phyloP scores from a whole-genome alignment of 31 red algal genomes.

The Odonthalia washingtoniensis region DNA sequence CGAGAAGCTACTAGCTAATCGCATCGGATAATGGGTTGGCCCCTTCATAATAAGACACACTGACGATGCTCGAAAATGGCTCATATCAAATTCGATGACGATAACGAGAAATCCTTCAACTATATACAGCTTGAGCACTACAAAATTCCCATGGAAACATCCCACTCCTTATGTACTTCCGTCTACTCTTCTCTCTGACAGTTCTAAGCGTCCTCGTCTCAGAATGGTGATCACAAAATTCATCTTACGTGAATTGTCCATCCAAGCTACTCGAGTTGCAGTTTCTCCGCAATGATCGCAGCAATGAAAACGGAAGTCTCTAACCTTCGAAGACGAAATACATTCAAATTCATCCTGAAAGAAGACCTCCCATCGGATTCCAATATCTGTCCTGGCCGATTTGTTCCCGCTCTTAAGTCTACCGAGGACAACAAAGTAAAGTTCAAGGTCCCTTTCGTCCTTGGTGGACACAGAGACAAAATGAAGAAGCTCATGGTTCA shows the following conservation, averaged over 20 bases:
- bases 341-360: slow-evolving; percentile 28
- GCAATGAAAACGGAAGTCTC: slow-evolving; percentile 19
- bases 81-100: neutral
- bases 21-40: too few species aligned
- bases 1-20: too few species aligned
- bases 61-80: neutral
- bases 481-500: slow-evolving; percentile 57
- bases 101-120: neutral
- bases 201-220: neutral
- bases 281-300: slow-evolving; percentile 22
- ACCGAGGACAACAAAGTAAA: slow-evolving; percentile 34
- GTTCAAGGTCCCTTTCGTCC: slow-evolving; percentile 45
- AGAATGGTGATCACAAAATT: neutral
- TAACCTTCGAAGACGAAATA: slow-evolving; percentile 23
- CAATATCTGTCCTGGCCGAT: slow-evolving; percentile 43
- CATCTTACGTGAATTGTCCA: neutral
- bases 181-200: neutral
- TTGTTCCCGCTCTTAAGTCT: slow-evolving; percentile 47
- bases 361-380: slow-evolving; percentile 40
- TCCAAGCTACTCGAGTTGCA: slow-evolving; percentile 12
- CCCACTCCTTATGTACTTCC: neutral
- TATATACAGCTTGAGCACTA: neutral
- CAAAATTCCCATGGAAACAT: neutral
- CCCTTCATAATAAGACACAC: neutral
- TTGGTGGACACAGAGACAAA: too few species aligned